These are phyloP conservation scores for Microthyrium microscopicum DNA, from an alignment of 2,329 filamentous ascomycete species.

Conservation along the genomic window DNA sequence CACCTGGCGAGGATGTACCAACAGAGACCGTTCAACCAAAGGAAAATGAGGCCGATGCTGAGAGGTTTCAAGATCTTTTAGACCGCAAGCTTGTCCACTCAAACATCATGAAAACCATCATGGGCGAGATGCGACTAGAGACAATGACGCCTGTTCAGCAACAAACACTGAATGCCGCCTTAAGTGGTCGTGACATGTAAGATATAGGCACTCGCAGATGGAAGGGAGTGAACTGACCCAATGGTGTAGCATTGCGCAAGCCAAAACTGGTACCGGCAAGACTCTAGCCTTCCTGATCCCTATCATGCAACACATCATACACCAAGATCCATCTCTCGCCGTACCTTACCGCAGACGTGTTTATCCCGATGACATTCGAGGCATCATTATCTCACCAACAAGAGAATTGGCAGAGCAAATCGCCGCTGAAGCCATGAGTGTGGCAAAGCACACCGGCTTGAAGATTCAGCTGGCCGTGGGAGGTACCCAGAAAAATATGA, in stretches of 20 bases:
- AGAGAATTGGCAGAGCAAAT: slow-evolving; percentile 49
- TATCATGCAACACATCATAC: slow-evolving; percentile 62
- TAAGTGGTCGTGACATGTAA: slow-evolving; percentile 71
- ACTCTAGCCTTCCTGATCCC: slow-evolving; percentile 87
- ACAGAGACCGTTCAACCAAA: too few relatives aligned
- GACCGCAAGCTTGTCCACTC: slow-evolving; percentile 38
- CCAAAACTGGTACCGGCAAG: slow-evolving; percentile 93
- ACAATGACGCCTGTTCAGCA: slow-evolving; percentile 88
- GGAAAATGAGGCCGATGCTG: too few relatives aligned
- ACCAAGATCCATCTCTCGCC: slow-evolving; percentile 44
- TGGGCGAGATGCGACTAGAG: slow-evolving; percentile 54
- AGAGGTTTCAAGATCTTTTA: slow-evolving; percentile 29
- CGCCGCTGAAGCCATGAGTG: slow-evolving; percentile 52
- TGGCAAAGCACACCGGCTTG: slow-evolving; percentile 49
- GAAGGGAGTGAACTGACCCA: slow-evolving; percentile 10
- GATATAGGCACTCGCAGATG: slow-evolving; percentile 15
- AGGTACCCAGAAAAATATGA: slow-evolving; percentile 59
- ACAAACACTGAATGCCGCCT: slow-evolving; percentile 62
- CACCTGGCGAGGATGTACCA: too few relatives aligned
- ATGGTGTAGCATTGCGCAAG: slow-evolving; percentile 52
- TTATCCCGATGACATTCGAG: slow-evolving; percentile 35
- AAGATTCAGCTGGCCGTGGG: slow-evolving; percentile 70
- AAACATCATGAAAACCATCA: slow-evolving; percentile 52
- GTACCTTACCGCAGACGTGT: slow-evolving; percentile 29
- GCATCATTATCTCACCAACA: slow-evolving; percentile 45